Conservation (phyloP, 306 rosid genomes). For the Rubus idaeus region DNA sequence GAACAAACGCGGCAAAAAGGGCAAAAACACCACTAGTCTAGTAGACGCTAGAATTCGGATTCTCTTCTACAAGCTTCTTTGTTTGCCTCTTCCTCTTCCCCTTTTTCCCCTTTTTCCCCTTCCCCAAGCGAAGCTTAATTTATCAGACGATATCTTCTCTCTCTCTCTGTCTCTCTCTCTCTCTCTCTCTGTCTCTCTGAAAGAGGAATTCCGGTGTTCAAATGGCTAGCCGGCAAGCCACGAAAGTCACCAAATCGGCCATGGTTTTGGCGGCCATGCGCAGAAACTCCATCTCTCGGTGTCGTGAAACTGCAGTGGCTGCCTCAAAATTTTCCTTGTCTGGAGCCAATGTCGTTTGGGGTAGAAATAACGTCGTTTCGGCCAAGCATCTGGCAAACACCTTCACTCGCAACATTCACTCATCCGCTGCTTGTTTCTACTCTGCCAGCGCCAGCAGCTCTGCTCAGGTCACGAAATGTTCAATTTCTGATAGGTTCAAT, state of each 20-base stretch:
- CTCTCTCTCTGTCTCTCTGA: too few relatives aligned
- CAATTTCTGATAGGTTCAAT: not conserved
- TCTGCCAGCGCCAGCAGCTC: slow-evolving; percentile 46
- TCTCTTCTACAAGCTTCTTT: slow-evolving; percentile 41
- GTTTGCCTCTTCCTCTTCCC: slow-evolving; percentile 11
- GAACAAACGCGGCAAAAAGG: not conserved
- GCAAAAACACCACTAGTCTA: too few relatives aligned
- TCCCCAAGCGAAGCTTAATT: slow-evolving; percentile 19
- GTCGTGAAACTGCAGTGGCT: slow-evolving; percentile 12
- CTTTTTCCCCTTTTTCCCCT: too few relatives aligned
- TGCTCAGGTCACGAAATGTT: slow-evolving; percentile 51
- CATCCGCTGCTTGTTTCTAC: slow-evolving; percentile 44
- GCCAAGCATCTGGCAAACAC: slow-evolving; percentile 46
- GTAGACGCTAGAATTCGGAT: not conserved
- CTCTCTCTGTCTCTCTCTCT: too few relatives aligned
- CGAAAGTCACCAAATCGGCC: slow-evolving; percentile 50
- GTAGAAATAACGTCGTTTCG: slow-evolving; percentile 39
- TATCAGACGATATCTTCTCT: not conserved
- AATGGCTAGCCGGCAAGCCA: slow-evolving; percentile 69
- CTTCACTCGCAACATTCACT: slow-evolving; percentile 62
- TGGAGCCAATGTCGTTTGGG: slow-evolving; percentile 20
- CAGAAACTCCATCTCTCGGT: slow-evolving; percentile 26
- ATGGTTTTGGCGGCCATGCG: slow-evolving; percentile 42
- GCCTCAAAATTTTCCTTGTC: slow-evolving; percentile 19
- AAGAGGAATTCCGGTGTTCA: not conserved